Evolutionary conservation across 2,329 filamentous ascomycete genomes (phyloP), one percentile per base, ranked within the genome.

Genomic region (Anthostomella pinea): DNA sequence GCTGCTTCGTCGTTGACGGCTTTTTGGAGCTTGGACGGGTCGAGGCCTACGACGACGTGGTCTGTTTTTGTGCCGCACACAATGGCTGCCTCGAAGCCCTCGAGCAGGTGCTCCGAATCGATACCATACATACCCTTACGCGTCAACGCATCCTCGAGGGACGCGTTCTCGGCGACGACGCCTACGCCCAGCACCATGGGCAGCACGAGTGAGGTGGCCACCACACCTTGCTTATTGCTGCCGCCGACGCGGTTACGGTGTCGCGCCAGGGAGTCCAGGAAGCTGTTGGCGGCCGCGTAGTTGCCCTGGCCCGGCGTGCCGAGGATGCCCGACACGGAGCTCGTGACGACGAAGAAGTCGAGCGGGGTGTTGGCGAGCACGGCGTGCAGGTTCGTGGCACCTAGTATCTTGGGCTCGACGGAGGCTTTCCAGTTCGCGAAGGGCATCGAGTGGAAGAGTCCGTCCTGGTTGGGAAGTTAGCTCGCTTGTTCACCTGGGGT

Each of bases 91-190:
- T 53, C 52, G 25, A 58, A 51, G 10, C 38, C 36, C 8, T 43
- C 13, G 4, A 57, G 46, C 6, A 58, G 30, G 2, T 53, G 13
- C 18, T 51, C 42, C 33, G 55, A 53, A 26, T 53, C 46, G 25
- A 58, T 52, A 16, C 53, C 53, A 38, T 59, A 57, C 41, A 57
- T 52, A 16, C 57, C 54, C 35, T 46, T 54, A 17, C 43, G 33
- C 33, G 29, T 44, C 13, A 59, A 37, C 2, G 44, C 22, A 2
- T 41, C 33, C 35, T 58, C 51, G 5, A 56, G 30, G 11, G 29
- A 33, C 5, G 14, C 25, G 8, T 36, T 38, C 25, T 53, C 46
- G 4, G 47, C 30, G 2, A 53, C 39, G 3, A 47, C 37, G 3
- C 48, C 50, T 6, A 50, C 39, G 3, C 36, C 50, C 2, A 53